These are phyloP conservation scores for Cicer arietinum DNA, from an alignment of 306 rosid species.

Conservation along the genomic window DNA sequence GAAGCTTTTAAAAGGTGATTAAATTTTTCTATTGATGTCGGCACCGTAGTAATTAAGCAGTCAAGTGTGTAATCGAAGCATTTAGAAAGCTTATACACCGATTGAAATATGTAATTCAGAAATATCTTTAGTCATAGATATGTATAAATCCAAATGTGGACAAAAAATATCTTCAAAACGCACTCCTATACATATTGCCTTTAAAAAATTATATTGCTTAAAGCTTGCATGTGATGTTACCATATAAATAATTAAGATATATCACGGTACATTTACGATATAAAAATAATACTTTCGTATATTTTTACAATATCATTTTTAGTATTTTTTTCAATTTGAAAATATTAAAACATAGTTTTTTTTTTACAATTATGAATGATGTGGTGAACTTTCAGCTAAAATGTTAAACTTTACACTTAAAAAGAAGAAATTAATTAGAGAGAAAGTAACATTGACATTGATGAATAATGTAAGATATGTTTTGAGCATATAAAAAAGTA, in stretches of 20 bases:
- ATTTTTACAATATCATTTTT: background rate
- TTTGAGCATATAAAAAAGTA: background rate
- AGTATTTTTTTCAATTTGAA: background rate
- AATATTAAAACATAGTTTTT: background rate
- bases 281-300: too few species aligned
- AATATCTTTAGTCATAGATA: background rate
- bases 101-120: background rate
- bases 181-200: too few species aligned
- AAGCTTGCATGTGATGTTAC: too few species aligned
- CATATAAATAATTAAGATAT: too few species aligned
- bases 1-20: background rate
- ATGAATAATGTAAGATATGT: background rate
- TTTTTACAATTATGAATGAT: background rate
- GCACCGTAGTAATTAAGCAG: background rate
- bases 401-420: background rate
- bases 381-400: background rate
- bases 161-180: too few species aligned
- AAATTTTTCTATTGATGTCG: background rate
- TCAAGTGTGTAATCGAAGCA: background rate
- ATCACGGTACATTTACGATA: too few species aligned
- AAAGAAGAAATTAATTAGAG: background rate
- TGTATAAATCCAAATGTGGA: background rate
- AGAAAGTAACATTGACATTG: background rate
- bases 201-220: too few species aligned
- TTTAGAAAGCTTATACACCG: background rate